phyloP scores from a whole-genome alignment of 2,329 filamentous ascomycete species.

The Monosporascus ibericus region DNA sequence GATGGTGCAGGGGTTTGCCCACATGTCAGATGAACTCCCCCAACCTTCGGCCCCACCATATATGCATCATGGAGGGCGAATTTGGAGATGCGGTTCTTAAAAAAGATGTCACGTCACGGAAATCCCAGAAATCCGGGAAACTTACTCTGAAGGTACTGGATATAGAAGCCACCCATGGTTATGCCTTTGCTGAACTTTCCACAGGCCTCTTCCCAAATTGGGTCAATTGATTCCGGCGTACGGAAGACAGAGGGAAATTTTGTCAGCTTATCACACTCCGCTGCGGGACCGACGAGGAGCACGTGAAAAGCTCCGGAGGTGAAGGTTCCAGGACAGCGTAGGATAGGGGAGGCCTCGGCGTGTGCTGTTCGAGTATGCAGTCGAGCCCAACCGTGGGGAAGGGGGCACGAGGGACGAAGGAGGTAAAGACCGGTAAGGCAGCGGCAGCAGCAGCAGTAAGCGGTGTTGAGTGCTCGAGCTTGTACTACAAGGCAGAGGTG shows the following conservation, averaged over 20 bases:
- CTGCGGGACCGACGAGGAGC: slow-evolving; percentile 16
- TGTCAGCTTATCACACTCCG: slow-evolving; percentile 13
- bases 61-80: slow-evolving; percentile 25
- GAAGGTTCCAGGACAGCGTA: slow-evolving; percentile 22
- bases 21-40: slow-evolving; percentile 29
- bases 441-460: slow-evolving; percentile 16
- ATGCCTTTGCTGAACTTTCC: slow-evolving; percentile 15
- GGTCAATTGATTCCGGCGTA: background rate
- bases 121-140: slow-evolving; percentile 25
- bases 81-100: slow-evolving; percentile 11
- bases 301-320: slow-evolving; percentile 20
- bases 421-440: slow-evolving; percentile 27
- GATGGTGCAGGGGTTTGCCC: slow-evolving; percentile 26
- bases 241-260: background rate
- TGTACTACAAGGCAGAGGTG: slow-evolving; percentile 33
- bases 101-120: slow-evolving; percentile 4
- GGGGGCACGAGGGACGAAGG: slow-evolving; percentile 30
- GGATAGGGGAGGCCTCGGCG: slow-evolving; percentile 21
- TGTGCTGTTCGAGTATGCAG: slow-evolving; percentile 40
- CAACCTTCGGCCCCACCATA: slow-evolving; percentile 23
- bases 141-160: slow-evolving; percentile 72
- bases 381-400: slow-evolving; percentile 46
- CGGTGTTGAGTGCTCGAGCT: slow-evolving; percentile 23
- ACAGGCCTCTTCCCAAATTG: background rate
- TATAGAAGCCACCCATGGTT: slow-evolving; percentile 59